These are phyloP conservation scores for Coemansia sp. DNA, from an alignment of 192 early-diverging fungal species.

Conservation along the genomic window DNA sequence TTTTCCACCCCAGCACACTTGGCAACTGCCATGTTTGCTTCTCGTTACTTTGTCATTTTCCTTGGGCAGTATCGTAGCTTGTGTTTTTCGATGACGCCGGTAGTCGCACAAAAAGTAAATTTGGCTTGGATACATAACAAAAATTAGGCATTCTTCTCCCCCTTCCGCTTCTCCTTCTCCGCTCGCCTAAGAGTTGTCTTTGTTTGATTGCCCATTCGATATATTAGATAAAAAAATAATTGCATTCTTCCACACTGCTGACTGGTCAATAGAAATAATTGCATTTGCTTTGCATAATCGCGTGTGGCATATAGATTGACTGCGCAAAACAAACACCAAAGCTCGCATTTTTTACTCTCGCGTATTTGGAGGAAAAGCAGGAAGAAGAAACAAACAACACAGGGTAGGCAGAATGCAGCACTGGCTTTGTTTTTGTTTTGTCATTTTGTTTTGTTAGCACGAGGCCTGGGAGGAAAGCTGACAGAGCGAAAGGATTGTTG, in stretches of 20 bases:
- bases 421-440: neutral
- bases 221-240: neutral
- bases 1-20: neutral
- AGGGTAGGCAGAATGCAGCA: neutral
- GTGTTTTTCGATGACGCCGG: neutral
- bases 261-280: constrained; percentile 12
- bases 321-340: neutral
- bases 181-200: neutral
- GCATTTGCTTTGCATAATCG: constrained; percentile 8
- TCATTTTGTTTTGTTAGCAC: neutral
- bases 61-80: neutral
- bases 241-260: neutral
- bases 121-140: neutral
- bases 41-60: neutral
- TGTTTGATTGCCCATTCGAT: neutral
- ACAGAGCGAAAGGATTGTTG: neutral
- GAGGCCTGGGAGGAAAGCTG: neutral
- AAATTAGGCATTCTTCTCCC: neutral
- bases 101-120: neutral
- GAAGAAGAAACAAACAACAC: neutral
- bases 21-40: neutral
- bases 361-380: constrained; percentile 3
- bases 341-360: neutral
- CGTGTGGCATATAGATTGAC: constrained; percentile 2
- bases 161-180: neutral